Percentiles rank a stretch among this genome's conserved stretches.
Evolutionary conservation across 2,329 filamentous ascomycete species (phyloP).

Genomic region (Cercospora beticola): DNA sequence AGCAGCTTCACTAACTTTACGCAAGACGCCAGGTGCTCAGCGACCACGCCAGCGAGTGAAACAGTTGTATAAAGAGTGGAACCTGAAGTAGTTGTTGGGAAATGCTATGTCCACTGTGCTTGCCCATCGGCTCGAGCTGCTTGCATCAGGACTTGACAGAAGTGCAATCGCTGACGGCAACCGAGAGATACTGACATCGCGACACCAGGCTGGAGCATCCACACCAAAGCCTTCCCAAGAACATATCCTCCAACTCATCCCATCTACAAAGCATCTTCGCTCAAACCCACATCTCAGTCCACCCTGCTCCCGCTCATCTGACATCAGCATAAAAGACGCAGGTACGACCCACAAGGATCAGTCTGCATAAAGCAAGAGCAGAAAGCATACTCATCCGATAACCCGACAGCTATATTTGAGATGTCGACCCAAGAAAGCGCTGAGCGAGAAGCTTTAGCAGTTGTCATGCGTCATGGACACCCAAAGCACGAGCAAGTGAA

Average conservation of each 20-base stretch:
- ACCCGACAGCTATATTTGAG: background rate
- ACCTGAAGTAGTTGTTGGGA: background rate
- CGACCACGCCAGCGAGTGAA: background rate
- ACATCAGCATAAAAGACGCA: background rate
- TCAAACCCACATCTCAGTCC: background rate
- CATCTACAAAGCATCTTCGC: background rate
- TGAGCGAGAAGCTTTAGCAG: background rate
- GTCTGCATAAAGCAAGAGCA: background rate
- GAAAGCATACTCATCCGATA: background rate
- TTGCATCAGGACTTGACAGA: background rate
- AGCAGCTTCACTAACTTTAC: no score
- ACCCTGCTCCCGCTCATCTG: background rate
- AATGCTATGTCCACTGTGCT: background rate
- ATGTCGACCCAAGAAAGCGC: background rate
- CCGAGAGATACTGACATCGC: background rate
- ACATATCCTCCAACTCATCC: background rate
- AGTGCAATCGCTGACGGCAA: background rate
- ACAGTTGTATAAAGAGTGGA: background rate
- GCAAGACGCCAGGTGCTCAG: no score
- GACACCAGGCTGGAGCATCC: background rate
- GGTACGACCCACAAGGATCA: background rate
- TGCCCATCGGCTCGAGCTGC: no score
- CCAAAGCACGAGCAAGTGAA: background rate
- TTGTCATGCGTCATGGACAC: background rate
- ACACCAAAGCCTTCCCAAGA: background rate